Evolutionary conservation across 1,139 yeast species (phyloP).

Genomic region (Spencermartinsiella ligniputridi): DNA sequence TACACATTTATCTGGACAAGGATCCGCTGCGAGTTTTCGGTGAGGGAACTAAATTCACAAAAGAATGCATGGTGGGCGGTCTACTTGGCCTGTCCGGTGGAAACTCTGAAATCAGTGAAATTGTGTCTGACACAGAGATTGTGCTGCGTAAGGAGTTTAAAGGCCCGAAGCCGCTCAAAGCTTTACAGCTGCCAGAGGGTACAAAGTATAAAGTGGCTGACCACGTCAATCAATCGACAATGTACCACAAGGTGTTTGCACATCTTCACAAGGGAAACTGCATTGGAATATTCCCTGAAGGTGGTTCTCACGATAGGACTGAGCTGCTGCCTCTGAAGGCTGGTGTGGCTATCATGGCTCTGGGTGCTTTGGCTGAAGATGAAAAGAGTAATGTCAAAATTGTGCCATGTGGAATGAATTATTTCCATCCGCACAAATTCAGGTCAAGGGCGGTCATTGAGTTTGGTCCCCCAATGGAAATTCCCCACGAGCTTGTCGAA

Average conservation of each 20-base stretch:
- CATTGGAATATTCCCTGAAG: slow-evolving; percentile 96
- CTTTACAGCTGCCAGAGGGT: slow-evolving; percentile 40
- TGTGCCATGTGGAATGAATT: slow-evolving; percentile 96
- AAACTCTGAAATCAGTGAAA: slow-evolving; percentile 62
- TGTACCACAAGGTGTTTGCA: slow-evolving; percentile 75
- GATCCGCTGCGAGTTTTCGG: slow-evolving; percentile 50
- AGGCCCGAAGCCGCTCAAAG: slow-evolving; percentile 41
- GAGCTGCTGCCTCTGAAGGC: slow-evolving; percentile 89
- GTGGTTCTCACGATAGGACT: slow-evolving; percentile 94
- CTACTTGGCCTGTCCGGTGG: slow-evolving; percentile 80
- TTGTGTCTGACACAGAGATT: slow-evolving; percentile 71
- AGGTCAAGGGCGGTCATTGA: slow-evolving; percentile 93
- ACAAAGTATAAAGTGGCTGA: slow-evolving; percentile 69
- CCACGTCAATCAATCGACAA: slow-evolving; percentile 78
- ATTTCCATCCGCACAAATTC: slow-evolving; percentile 92
- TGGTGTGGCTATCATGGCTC: slow-evolving; percentile 96
- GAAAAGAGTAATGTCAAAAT: slow-evolving; percentile 74
- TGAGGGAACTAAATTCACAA: slow-evolving; percentile 59
- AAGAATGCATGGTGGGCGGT: slow-evolving; percentile 64
- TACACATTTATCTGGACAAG: slow-evolving; percentile 40
- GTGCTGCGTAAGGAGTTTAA: slow-evolving; percentile 71
- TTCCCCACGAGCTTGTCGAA: slow-evolving; percentile 58
- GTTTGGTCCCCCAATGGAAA: slow-evolving; percentile 83
- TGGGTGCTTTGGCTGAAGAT: slow-evolving; percentile 73
- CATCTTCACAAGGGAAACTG: slow-evolving; percentile 78